Base-by-base conservation (phyloP, 2,329 filamentous ascomycete species). In the Aspergillus fumigatus region DNA sequence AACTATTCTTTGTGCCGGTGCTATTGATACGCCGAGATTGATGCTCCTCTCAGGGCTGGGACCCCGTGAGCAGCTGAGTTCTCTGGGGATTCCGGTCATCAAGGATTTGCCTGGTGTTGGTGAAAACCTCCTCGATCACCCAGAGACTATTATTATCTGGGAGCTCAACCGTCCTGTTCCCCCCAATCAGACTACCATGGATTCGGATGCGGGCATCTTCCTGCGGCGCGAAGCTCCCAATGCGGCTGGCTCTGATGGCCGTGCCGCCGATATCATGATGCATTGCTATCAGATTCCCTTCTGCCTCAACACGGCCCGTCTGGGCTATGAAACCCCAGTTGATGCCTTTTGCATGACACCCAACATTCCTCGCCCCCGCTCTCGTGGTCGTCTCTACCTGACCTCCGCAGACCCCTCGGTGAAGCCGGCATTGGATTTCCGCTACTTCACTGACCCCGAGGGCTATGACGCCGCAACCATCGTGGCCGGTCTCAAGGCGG, bases 201-300 rank as follows among this genome's bases (percentile, higher is more conserved):
- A 94, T 77, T 95, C 88, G 25, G 92, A 96, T 70, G 90, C 90
- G 3, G 90, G 89, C 61, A 88, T 94, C 70, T 96, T 96, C 82
- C 80, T 96, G 56, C 89, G 91, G 60, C 88, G 90, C 58, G 86
- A 95, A 74, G 71, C 80, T 14, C 79, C 84, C 65, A 86, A 92
- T 68, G 88, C 90, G 2, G 83, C 81, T 3, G 83, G 83, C 55
- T 77, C 78, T 60, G 90, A 95, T 65, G 88, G 88, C 52, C 83
- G 88, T 59, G 87, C 89, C 54, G 89, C 88, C 61, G 92, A 96
- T 70, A 78, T 95, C 68, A 96, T 96, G 92, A 94, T 94, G 88
- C 91, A 96, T 79, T 96, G 91, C 83, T 96, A 96, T 80, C 92
- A 96, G 77, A 95, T 96, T 64, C 91, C 91, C 53, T 96, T 96